These are phyloP conservation scores for Trichoderma semiorbis DNA, from an alignment of 2,329 filamentous ascomycete species.

Conservation along the genomic window DNA sequence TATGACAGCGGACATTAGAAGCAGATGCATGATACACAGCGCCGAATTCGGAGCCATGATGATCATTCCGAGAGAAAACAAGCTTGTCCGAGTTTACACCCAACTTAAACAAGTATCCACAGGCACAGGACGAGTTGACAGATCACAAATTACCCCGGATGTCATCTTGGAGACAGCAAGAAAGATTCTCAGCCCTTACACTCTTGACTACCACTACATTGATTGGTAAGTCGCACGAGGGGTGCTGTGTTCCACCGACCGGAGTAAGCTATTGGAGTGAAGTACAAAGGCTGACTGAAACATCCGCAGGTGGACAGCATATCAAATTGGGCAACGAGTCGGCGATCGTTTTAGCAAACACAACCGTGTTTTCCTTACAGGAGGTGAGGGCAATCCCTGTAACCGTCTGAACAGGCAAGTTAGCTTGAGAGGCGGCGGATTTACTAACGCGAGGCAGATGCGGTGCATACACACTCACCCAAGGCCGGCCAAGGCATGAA, in stretches of 20 bases:
- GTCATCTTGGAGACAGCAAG: constrained; percentile 60
- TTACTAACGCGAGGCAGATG: constrained; percentile 39
- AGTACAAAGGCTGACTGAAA: not conserved
- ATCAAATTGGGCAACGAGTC: constrained; percentile 65
- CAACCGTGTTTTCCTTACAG: constrained; percentile 64
- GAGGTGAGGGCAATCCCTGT: constrained; percentile 41
- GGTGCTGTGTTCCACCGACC: not conserved
- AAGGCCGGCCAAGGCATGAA: constrained; percentile 73
- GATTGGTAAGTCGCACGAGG: constrained; percentile 50
- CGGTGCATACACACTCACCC: constrained; percentile 51
- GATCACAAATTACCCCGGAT: constrained; percentile 62
- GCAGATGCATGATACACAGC: constrained; percentile 56
- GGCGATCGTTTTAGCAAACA: constrained; percentile 53
- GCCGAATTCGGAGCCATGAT: constrained; percentile 55
- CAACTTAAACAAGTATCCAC: constrained; percentile 51
- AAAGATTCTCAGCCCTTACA: constrained; percentile 66
- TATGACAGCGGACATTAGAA: constrained; percentile 48
- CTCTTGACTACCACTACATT: constrained; percentile 58
- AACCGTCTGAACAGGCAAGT: constrained; percentile 40
- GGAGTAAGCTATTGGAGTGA: not conserved
- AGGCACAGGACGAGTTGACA: constrained; percentile 49
- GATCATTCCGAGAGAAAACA: constrained; percentile 62
- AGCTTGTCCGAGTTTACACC: constrained; percentile 61
- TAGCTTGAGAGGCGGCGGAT: not conserved
- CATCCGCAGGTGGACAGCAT: constrained; percentile 28